Evolutionary conservation across 1,139 yeast genomes (phyloP).

Genomic region (Diutina neorugosa): DNA sequence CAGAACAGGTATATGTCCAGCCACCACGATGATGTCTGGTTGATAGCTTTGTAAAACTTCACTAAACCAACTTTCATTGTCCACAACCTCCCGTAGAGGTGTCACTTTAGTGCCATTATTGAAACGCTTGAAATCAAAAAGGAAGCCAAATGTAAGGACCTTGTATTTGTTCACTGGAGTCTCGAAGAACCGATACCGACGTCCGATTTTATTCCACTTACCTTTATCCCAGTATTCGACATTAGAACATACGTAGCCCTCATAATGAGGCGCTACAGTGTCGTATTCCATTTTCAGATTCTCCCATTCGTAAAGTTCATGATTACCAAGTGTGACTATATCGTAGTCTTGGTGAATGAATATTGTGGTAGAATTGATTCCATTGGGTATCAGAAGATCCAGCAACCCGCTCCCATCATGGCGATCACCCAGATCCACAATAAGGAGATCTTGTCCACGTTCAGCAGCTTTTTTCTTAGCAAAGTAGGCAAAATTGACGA

Average conservation of each 20-base stretch:
- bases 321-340: conserved; percentile 80
- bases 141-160: conserved; percentile 63
- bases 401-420: conserved; percentile 90
- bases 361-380: conserved; percentile 46
- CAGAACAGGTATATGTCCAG: conserved; percentile 74
- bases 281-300: conserved; percentile 58
- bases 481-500: conserved; percentile 51
- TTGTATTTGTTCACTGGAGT: conserved; percentile 43
- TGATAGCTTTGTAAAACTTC: conserved; percentile 31
- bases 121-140: conserved; percentile 62
- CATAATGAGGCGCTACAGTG: conserved; percentile 43
- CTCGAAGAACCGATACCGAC: conserved; percentile 47
- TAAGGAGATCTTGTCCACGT: conserved; percentile 46
- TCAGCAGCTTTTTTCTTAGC: conserved; percentile 33
- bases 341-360: conserved; percentile 66
- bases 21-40: conserved; percentile 56
- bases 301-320: conserved; percentile 70
- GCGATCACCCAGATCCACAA: conserved; percentile 86
- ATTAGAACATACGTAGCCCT: conserved; percentile 65
- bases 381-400: conserved; percentile 69
- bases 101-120: conserved; percentile 55
- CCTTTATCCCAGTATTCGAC: conserved; percentile 52
- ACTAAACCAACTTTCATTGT: conserved; percentile 48
- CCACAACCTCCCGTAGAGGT: conserved; percentile 43
- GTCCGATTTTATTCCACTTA: conserved; percentile 54